Percentiles rank a stretch among this genome's conserved stretches.
These are phyloP conservation scores for Hanseniaspora osmophila DNA, from an alignment of 805 yeast species.

Conservation along the genomic window DNA sequence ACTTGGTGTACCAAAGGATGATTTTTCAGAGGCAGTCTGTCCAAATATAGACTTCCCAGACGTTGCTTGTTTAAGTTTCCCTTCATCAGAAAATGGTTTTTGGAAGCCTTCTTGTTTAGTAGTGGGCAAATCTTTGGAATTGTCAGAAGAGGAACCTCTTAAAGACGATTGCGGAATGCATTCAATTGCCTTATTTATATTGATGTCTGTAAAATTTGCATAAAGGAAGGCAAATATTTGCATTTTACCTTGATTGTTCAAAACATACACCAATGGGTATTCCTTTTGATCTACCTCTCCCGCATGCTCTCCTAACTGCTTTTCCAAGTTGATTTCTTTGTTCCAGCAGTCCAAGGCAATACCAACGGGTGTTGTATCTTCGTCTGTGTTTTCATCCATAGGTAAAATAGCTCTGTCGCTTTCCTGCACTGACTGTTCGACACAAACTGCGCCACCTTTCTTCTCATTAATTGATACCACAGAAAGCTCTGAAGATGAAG, in stretches of 20 bases:
- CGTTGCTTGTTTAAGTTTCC: too few species aligned
- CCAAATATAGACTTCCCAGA: too few species aligned
- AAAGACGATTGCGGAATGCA: too few species aligned
- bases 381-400: constrained; percentile 45
- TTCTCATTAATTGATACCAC: constrained; percentile 16
- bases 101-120: too few species aligned
- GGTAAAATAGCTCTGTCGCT: constrained; percentile 63
- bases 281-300: constrained; percentile 45
- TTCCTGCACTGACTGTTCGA: constrained; percentile 40
- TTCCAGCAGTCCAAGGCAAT: constrained; percentile 36
- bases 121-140: too few species aligned
- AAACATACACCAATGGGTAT: constrained; percentile 49
- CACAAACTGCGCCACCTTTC: background rate
- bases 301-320: constrained; percentile 38
- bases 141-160: too few species aligned
- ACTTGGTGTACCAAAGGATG: too few species aligned
- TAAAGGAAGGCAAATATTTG: constrained; percentile 55
- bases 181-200: too few species aligned
- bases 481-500: constrained; percentile 51
- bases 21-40: too few species aligned
- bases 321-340: constrained; percentile 23
- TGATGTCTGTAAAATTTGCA: background rate
- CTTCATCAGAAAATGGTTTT: too few species aligned
- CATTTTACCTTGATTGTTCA: constrained; percentile 50
- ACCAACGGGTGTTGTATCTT: constrained; percentile 63